Conservation (phyloP, 148 eudicot species). For the Chenopodium album region DNA sequence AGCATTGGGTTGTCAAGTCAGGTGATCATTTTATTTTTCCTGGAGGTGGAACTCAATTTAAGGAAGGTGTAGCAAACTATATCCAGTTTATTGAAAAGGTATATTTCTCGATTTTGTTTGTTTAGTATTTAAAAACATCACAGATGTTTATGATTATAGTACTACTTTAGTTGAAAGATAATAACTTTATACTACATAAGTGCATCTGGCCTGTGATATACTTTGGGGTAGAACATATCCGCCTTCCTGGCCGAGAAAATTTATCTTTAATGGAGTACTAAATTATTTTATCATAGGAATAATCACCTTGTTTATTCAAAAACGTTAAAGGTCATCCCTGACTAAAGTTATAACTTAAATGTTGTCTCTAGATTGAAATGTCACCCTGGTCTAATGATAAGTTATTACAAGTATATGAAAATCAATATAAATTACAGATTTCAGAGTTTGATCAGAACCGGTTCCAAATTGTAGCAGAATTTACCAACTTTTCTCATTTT, state of each 20-base stretch:
- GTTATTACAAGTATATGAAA: background rate
- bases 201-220: no score
- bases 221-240: background rate
- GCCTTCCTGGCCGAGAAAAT: background rate
- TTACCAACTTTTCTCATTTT: background rate
- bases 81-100: conserved; percentile 80
- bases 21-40: conserved; percentile 86
- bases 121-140: background rate
- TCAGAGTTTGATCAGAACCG: background rate
- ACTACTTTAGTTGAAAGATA: background rate
- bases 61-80: conserved; percentile 77
- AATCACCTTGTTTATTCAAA: no score
- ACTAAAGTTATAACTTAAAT: no score
- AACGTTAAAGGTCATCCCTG: no score
- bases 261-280: background rate
- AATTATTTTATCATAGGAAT: background rate
- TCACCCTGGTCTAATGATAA: background rate
- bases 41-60: conserved; percentile 98
- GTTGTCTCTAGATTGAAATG: background rate
- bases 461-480: background rate
- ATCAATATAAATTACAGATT: background rate
- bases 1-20: conserved; percentile 80
- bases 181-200: background rate
- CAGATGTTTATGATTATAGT: background rate
- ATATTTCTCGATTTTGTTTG: background rate